These are phyloP conservation scores for Parafenestella ontariensis DNA, from an alignment of 2,329 filamentous ascomycete genomes.

Conservation along the genomic window DNA sequence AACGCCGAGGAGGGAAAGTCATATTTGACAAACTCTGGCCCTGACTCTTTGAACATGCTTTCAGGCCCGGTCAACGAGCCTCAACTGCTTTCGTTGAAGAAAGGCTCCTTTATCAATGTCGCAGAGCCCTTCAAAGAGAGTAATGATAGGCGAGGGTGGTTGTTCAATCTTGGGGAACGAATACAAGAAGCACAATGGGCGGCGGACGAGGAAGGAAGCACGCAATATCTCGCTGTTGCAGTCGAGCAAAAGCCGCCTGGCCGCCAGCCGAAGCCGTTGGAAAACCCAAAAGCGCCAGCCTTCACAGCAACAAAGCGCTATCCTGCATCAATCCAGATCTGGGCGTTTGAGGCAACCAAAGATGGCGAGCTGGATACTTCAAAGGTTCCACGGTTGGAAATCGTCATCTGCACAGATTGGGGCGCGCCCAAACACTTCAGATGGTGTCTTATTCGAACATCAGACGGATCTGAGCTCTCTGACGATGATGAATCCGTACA, in stretches of 20 bases:
- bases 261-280: conserved; percentile 34
- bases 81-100: conserved; percentile 51
- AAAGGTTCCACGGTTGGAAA: conserved; percentile 53
- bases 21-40: conserved; percentile 52
- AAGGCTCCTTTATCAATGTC: conserved; percentile 54
- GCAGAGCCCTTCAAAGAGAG: conserved; percentile 45
- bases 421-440: conserved; percentile 62
- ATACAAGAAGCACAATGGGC: conserved; percentile 59
- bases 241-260: conserved; percentile 37
- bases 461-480: conserved; percentile 24
- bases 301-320: conserved; percentile 59
- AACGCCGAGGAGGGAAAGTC: conserved; percentile 44
- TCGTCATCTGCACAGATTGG: conserved; percentile 64
- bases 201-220: conserved; percentile 50
- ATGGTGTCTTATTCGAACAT: conserved; percentile 62
- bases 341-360: conserved; percentile 58
- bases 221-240: conserved; percentile 64
- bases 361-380: conserved; percentile 53
- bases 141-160: conserved; percentile 55
- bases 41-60: conserved; percentile 52
- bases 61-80: conserved; percentile 59
- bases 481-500: conserved; percentile 38
- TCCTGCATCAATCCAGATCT: conserved; percentile 64
- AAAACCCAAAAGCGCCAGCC: conserved; percentile 52
- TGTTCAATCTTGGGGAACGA: conserved; percentile 63